Conservation (phyloP, 148 eudicot genomes). For the Chenopodium quinoa region DNA sequence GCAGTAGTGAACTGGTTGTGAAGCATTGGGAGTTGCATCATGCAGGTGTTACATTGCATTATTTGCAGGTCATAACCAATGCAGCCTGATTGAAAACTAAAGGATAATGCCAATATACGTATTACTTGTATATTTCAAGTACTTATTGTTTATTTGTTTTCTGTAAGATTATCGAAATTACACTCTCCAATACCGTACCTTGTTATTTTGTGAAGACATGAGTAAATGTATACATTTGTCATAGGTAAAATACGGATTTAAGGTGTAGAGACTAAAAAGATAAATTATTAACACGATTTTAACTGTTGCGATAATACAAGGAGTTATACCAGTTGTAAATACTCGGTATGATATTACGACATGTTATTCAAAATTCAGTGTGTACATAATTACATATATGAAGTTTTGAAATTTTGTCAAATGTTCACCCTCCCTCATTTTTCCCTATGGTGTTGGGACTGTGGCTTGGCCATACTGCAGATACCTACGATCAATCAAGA, state of each 20-base stretch:
- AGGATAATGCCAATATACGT: neutral
- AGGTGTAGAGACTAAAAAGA: no score
- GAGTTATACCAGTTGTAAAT: neutral
- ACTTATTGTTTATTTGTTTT: neutral
- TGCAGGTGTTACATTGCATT: neutral
- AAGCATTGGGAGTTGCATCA: neutral
- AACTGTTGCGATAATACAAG: neutral
- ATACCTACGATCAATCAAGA: constrained; percentile 77
- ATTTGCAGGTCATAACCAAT: neutral
- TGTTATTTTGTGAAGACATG: neutral
- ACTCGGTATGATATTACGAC: neutral
- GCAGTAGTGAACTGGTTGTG: neutral
- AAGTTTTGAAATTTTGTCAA: neutral
- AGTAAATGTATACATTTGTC: neutral
- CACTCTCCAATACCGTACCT: neutral
- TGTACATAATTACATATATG: neutral
- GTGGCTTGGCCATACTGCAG: constrained; percentile 29
- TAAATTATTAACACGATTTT: no score
- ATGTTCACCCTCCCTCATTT: neutral
- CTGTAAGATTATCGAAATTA: no score
- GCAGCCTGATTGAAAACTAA: neutral
- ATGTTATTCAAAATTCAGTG: neutral
- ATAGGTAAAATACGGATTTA: neutral
- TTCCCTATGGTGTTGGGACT: neutral
- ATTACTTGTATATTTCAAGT: neutral